phyloP scores from a whole-genome alignment of 768 basidiomycete species.

The Russula sp. region DNA sequence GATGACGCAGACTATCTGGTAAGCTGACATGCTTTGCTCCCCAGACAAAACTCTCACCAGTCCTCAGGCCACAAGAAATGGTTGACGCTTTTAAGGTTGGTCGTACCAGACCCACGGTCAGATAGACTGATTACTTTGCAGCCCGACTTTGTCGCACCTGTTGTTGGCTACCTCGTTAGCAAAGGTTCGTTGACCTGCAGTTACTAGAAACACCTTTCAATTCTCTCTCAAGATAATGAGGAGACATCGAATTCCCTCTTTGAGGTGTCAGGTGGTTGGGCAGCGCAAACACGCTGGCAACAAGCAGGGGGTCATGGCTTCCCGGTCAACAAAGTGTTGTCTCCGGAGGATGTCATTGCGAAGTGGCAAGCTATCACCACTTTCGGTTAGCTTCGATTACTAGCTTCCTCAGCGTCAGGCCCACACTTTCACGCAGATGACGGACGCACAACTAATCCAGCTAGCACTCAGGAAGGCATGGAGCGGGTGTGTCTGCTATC shows the following conservation, averaged over 20 bases:
- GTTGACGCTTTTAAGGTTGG: conserved; percentile 81
- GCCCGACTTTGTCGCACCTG: conserved; percentile 89
- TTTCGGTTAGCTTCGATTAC: conserved; percentile 52
- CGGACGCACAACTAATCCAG: conserved; percentile 76
- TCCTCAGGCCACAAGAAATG: conserved; percentile 67
- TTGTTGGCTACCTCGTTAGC: conserved; percentile 87
- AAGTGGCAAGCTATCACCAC: conserved; percentile 83
- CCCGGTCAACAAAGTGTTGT: conserved; percentile 66
- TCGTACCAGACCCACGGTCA: neutral
- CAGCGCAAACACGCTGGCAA: conserved; percentile 90
- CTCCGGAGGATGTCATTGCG: conserved; percentile 71
- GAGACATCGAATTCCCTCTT: conserved; percentile 71
- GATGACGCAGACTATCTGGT: conserved; percentile 85
- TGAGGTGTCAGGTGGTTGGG: conserved; percentile 89
- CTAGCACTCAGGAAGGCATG: conserved; percentile 67
- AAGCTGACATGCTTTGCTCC: conserved; percentile 21
- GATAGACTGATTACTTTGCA: conserved; percentile 28
- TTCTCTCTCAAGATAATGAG: conserved; percentile 47
- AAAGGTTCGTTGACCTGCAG: conserved; percentile 38
- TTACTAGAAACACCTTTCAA: neutral
- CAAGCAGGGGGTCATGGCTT: conserved; percentile 83
- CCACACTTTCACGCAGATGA: conserved; percentile 46
- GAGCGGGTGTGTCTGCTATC: conserved; percentile 46
- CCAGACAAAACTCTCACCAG: neutral
- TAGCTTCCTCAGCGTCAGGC: neutral